Evolutionary conservation across 805 yeast genomes (phyloP), one percentile per base, ranked within the genome.

Genomic region (Saccharomycopsis fodiens): DNA sequence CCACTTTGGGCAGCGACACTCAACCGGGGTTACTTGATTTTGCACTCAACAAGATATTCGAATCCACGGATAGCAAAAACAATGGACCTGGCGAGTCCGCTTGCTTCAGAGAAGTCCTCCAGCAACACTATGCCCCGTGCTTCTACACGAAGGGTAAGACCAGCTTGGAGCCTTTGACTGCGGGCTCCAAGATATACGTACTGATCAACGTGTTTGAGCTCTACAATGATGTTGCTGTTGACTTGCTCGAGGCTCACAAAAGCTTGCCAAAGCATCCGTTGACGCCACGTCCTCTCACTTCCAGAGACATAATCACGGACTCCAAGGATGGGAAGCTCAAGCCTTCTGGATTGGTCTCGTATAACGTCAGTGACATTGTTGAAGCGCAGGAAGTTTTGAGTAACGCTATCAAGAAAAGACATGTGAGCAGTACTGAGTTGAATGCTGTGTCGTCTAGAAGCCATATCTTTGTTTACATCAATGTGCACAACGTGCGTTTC

Each of bases 191-290:
- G 23, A 38, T 44, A 20, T 44, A 57, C 54, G 76, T 75, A 17
- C 66, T 75, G 1, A 22, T 76, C 16, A 72, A 79, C 3, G 68
- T 73, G 62, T 72, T 73, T 55, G 80, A 76, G 54, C 64, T 76
- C 27, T 70, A 72, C 52, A 72, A 72, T 51, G 79, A 75, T 51
- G 56, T 64, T 21, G 61, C 68, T 19, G 62, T 62, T 39, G 75
- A 71, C 52, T 52, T 71, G 27, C 53, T 69, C 7, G 41, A 44
- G 3, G 6, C 40, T 13, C 21, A 41, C 22, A 20, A n/a, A 17
- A 7, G 10, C 37, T 55, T 30, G 63, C 57, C 43, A 39, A 44
- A 16, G 47, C 51, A 23, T 55, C 54, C 23, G 49, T 20, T 40
- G 29, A n/a, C 29, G 6, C 29, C 29, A 25, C 29, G 29, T 7